A percentile compares a stretch with the other conserved stretches of the same genome.
phyloP scores from a whole-genome alignment of 164 flowering plant genomes.

The Kingdonia uniflora region DNA sequence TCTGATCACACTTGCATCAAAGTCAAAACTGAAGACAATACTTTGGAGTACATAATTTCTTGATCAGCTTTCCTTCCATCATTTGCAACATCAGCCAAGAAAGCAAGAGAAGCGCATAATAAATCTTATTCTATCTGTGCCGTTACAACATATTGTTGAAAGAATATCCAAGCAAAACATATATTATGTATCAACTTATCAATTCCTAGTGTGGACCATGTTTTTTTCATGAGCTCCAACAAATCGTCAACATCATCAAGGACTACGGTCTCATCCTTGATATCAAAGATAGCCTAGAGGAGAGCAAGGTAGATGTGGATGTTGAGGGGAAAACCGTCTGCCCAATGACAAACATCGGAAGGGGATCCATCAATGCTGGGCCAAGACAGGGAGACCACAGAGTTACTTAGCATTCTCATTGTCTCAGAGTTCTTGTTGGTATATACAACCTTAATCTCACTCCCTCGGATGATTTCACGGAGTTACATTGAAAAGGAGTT shows the following conservation, averaged over 20 bases:
- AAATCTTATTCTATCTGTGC: too few relatives aligned
- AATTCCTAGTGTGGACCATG: conserved; percentile 77
- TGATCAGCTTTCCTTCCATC: conserved; percentile 48
- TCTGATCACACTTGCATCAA: too few relatives aligned
- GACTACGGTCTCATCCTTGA: conserved; percentile 60
- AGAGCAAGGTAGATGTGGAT: conserved; percentile 57
- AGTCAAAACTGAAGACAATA: too few relatives aligned
- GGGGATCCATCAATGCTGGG: conserved; percentile 34
- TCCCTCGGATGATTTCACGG: conserved; percentile 35
- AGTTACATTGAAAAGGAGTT: conserved; percentile 45
- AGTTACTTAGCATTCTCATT: conserved; percentile 47
- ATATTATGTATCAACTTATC: too few relatives aligned
- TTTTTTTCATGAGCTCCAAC: conserved; percentile 83
- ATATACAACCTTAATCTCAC: conserved; percentile 48
- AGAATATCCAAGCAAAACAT: too few relatives aligned
- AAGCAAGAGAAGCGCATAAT: conserved; percentile 43
- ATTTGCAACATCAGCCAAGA: conserved; percentile 60
- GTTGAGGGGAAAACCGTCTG: conserved; percentile 78
- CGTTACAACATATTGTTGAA: too few relatives aligned
- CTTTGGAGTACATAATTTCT: conserved; percentile 64
- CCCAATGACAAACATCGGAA: conserved; percentile 79
- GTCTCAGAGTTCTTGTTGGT: conserved; percentile 64
- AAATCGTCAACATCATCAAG: conserved; percentile 89
- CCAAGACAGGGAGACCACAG: conserved; percentile 38
- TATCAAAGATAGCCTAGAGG: conserved; percentile 59